phyloP scores from a whole-genome alignment of 2,329 filamentous ascomycete genomes.

The Fusarium globosum region DNA sequence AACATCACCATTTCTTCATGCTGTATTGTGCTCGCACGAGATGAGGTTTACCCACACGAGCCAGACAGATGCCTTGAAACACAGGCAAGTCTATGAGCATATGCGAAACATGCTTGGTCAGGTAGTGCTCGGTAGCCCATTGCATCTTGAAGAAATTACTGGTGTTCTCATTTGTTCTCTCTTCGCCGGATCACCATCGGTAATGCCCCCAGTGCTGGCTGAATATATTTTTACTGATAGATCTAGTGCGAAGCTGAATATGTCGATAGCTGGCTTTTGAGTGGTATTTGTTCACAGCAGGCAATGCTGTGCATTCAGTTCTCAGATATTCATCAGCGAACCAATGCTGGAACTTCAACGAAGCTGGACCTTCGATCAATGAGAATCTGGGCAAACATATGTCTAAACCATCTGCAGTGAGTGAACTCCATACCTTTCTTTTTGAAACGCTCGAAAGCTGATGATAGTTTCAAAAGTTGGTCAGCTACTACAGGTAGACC shows the following conservation, averaged over 20 bases:
- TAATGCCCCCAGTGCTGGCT: slow-evolving; percentile 1
- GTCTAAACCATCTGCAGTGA: slow-evolving; percentile 35
- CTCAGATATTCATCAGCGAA: slow-evolving; percentile 53
- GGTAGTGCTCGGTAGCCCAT: slow-evolving; percentile 52
- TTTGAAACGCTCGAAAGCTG: background rate
- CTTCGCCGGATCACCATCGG: slow-evolving; percentile 35
- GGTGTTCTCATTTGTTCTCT: slow-evolving; percentile 54
- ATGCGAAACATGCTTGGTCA: slow-evolving; percentile 53
- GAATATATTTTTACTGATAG: background rate
- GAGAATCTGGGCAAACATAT: slow-evolving; percentile 34
- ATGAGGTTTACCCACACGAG: slow-evolving; percentile 45
- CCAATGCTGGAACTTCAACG: slow-evolving; percentile 47
- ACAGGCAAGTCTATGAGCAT: slow-evolving; percentile 54
- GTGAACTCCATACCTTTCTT: background rate
- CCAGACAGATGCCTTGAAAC: slow-evolving; percentile 32
- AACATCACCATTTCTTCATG: slow-evolving; percentile 54
- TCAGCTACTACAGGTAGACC: slow-evolving; percentile 54
- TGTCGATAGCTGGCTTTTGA: slow-evolving; percentile 57
- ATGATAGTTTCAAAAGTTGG: slow-evolving; percentile 46
- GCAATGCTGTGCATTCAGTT: slow-evolving; percentile 57
- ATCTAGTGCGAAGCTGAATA: slow-evolving; percentile 48
- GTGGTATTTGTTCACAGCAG: slow-evolving; percentile 56
- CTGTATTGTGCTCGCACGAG: slow-evolving; percentile 54
- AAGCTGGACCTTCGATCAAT: slow-evolving; percentile 49
- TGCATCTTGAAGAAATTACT: slow-evolving; percentile 55